Evolutionary conservation across 495 filamentous ascomycete species (phyloP), one percentile per base, ranked within the genome.

Genomic region (Talaromyces borbonicus): DNA sequence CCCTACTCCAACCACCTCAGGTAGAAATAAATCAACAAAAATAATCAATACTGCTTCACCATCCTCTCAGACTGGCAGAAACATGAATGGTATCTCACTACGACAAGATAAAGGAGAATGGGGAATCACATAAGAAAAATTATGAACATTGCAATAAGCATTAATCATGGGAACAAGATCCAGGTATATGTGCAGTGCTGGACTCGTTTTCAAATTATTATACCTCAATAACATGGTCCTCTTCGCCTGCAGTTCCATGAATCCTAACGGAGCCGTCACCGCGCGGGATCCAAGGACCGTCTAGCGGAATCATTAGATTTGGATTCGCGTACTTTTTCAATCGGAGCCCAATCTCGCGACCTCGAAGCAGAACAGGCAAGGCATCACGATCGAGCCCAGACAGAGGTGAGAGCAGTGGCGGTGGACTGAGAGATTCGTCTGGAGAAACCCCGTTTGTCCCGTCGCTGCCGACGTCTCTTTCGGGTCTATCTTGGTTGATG

Each of bases 401-500:
- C 1, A 65, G 62, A 12, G 68, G 64, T 11, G 67, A 70, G 36
- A 72, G 56, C 5, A 58, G 60, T 11, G 62, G 55, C 1, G 64
- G 61, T 22, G 62, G 55, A 1, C 62, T 65, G 3, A 66, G 59
- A 0, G 68, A 68, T 20, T 63, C 37, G 26, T 70, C 62, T 11
- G 59, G 62, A n/a, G n/a, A n/a, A n/a, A n/a, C n/a, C n/a, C n/a
- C n/a, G n/a, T n/a, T n/a, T n/a, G n/a, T n/a, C n/a, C n/a, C n/a
- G 29, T 46, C 35, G 9, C 52, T 56, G 27, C 52, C 56, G 35
- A 29, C 26, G 37, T 5, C 24, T 9, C 31, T 30, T 5, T 41
- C 22, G 3, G 60, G 52, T n/a, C 58, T 49, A 14, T 79, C 75
- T 4, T 76, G 68, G 51, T 79, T 72, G 46, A 96, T 87, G 54